phyloP scores from a whole-genome alignment of 306 rosid species.

The Medicago arabica region DNA sequence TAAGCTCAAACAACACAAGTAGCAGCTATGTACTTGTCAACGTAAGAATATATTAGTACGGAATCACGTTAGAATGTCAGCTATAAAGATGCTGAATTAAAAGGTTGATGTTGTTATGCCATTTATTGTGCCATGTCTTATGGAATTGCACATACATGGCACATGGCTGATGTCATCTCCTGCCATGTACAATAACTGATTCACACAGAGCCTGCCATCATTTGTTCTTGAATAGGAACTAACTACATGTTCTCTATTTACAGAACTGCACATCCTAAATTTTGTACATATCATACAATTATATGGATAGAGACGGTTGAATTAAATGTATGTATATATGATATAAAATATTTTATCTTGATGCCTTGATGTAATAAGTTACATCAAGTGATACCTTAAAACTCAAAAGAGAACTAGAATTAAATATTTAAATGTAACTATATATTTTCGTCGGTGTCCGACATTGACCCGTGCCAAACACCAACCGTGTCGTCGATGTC shows the following conservation, averaged over 20 bases:
- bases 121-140: conserved; percentile 49
- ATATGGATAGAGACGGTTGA: background rate
- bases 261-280: background rate
- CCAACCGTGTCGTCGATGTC: background rate
- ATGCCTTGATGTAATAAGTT: background rate
- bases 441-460: background rate
- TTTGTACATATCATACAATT: background rate
- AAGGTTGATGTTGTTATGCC: conserved; percentile 35
- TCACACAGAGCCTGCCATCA: background rate
- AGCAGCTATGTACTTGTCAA: background rate
- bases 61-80: conserved; percentile 42
- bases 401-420: no score
- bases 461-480: background rate
- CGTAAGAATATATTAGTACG: background rate
- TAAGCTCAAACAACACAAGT: background rate
- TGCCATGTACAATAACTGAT: conserved; percentile 10
- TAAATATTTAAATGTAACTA: background rate
- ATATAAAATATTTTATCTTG: no score
- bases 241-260: no score
- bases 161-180: conserved; percentile 54
- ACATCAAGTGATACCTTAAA: background rate
- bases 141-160: conserved; percentile 46
- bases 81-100: conserved; percentile 23
- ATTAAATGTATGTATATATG: no score
- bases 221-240: background rate